Evolutionary conservation across 352 stramenopile species (phyloP).

Genomic region (Phytophthora rubi): DNA sequence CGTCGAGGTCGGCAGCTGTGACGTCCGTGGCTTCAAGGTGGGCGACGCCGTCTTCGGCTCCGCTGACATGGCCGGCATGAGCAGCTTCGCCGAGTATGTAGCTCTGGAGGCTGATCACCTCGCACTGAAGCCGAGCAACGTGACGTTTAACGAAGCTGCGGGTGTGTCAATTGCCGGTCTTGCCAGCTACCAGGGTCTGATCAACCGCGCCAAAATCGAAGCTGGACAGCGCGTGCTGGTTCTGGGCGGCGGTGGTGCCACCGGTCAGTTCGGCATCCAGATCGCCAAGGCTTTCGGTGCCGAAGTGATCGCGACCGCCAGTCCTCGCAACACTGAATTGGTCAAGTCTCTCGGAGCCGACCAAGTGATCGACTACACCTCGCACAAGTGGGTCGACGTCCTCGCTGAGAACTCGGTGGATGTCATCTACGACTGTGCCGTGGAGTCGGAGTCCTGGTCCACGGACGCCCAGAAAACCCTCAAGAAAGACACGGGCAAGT

Average conservation of each 20-base stretch:
- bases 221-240: constrained; percentile 48
- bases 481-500: constrained; percentile 34
- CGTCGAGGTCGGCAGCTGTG: constrained; percentile 17
- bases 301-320: constrained; percentile 55
- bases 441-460: constrained; percentile 42
- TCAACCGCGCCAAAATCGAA: constrained; percentile 31
- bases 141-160: constrained; percentile 39
- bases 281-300: constrained; percentile 54
- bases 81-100: constrained; percentile 35
- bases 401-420: constrained; percentile 41
- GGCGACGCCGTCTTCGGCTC: constrained; percentile 38
- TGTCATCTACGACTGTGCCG: constrained; percentile 41
- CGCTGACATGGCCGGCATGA: constrained; percentile 8
- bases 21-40: constrained; percentile 33
- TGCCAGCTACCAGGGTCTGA: constrained; percentile 46
- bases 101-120: constrained; percentile 20
- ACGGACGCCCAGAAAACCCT: constrained; percentile 37
- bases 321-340: constrained; percentile 36
- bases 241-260: constrained; percentile 60
- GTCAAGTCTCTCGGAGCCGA: constrained; percentile 54
- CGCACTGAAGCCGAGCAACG: constrained; percentile 22
- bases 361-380: constrained; percentile 69
- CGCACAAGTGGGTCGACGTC: constrained; percentile 40
- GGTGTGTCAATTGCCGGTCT: constrained; percentile 32
- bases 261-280: constrained; percentile 59